Conservation (phyloP, 2,329 filamentous ascomycete genomes). For the Colletotrichum gigasporum region DNA sequence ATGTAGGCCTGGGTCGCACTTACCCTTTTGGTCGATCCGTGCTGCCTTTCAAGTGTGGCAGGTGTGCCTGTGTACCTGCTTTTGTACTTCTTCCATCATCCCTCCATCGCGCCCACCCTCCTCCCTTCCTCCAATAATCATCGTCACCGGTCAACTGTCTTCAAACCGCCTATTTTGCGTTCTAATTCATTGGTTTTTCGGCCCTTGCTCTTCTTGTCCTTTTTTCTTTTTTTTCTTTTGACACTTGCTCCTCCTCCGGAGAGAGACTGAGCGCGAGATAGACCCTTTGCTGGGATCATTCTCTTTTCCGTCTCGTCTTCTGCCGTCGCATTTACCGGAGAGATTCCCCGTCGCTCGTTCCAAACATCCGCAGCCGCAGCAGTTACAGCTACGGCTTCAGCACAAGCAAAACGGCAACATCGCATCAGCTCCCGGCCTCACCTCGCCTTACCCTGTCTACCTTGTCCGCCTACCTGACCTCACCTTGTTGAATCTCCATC, state of each 20-base stretch:
- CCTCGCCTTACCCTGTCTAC: too few species aligned
- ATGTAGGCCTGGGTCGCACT: constrained; percentile 9
- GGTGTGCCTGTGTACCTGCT: constrained; percentile 27
- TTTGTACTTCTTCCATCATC: constrained; percentile 14
- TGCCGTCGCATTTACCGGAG: not conserved
- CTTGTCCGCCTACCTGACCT: too few species aligned
- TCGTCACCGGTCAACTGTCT: constrained; percentile 17
- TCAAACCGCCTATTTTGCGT: not conserved
- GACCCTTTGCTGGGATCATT: not conserved
- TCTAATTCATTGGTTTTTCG: not conserved
- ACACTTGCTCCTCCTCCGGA: not conserved
- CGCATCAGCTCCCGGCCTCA: not conserved
- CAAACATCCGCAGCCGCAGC: not conserved
- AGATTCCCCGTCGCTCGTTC: constrained; percentile 5
- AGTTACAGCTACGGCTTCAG: not conserved
- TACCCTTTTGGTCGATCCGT: constrained; percentile 21
- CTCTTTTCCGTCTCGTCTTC: not conserved
- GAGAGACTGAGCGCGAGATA: too few species aligned
- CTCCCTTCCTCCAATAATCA: constrained; percentile 8
- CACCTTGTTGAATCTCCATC: not conserved
- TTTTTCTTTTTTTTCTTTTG: not conserved
- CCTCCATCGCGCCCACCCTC: constrained; percentile 6
- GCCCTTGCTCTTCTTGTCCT: not conserved
- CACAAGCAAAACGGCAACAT: not conserved
- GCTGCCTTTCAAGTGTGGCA: constrained; percentile 12